A percentile compares a stretch with the other conserved stretches of the same genome.
Conservation (phyloP, 2,329 filamentous ascomycete genomes). For the Nectriaceae sp. region DNA sequence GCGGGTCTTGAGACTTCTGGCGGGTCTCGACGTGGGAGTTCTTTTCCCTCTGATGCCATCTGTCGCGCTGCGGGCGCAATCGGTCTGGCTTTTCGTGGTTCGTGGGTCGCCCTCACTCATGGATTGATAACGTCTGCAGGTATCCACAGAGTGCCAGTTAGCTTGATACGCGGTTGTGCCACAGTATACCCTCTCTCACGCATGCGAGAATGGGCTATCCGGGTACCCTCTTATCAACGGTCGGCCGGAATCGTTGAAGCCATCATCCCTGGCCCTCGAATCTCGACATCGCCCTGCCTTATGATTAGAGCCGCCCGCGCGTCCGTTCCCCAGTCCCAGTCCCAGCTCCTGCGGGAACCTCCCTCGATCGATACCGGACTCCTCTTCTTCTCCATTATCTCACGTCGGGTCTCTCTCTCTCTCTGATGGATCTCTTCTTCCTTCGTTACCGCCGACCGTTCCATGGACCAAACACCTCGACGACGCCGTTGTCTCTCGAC, state of each 20-base stretch:
- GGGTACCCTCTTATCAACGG: no score
- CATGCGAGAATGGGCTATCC: no score
- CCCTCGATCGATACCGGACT: conserved; percentile 16
- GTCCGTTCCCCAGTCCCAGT: conserved; percentile 2
- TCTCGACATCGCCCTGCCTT: conserved; percentile 33
- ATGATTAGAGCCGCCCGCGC: conserved; percentile 30
- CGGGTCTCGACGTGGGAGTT: conserved; percentile 32
- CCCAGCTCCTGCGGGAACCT: conserved; percentile 14
- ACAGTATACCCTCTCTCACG: no score
- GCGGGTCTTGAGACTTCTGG: no score
- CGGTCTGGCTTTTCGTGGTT: conserved; percentile 24
- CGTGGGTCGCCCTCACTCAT: conserved; percentile 24
- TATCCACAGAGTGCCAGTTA: no score
- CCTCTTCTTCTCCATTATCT: background rate
- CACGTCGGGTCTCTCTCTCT: background rate
- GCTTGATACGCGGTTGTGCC: no score
- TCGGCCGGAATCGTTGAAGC: no score
- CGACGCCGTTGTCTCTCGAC: conserved; percentile 19
- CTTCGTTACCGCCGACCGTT: conserved; percentile 17
- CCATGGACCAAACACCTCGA: conserved; percentile 28
- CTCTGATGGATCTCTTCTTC: background rate
- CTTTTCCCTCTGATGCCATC: conserved; percentile 34
- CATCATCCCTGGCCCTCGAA: conserved; percentile 30
- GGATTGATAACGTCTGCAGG: no score
- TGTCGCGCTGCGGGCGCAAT: conserved; percentile 30